These are phyloP conservation scores for Dysphania ambrosioides DNA, from an alignment of 148 eudicot species.

Conservation along the genomic window DNA sequence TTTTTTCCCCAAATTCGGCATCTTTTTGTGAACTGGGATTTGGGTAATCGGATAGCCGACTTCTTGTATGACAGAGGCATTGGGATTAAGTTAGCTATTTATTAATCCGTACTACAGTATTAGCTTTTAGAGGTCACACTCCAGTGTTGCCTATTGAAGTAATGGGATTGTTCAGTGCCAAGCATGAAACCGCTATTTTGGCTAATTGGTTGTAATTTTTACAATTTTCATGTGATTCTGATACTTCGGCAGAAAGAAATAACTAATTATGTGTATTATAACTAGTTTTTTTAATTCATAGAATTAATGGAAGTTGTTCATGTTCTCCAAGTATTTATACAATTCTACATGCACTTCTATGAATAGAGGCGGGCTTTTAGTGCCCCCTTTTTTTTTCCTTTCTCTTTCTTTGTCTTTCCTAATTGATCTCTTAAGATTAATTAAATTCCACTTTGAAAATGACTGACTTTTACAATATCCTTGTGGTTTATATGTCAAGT, in stretches of 20 bases:
- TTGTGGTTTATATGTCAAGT: constrained; percentile 4
- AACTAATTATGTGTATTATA: background rate
- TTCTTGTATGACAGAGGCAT: background rate
- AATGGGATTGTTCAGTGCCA: background rate
- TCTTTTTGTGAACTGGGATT: constrained; percentile 12
- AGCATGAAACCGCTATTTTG: background rate
- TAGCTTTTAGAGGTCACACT: background rate
- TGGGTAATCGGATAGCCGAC: constrained; percentile 1
- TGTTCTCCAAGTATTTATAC: background rate
- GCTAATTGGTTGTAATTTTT: constrained; percentile 2
- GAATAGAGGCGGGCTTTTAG: background rate
- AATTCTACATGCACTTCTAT: constrained; percentile 1
- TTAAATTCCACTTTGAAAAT: constrained; percentile 5
- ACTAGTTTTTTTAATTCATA: background rate
- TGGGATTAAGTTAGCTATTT: background rate
- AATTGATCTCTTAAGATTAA: constrained; percentile 6
- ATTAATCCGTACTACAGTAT: background rate
- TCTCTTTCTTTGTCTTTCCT: constrained; percentile 8
- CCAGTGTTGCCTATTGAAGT: background rate
- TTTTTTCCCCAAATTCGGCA: background rate
- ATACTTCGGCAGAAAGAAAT: constrained; percentile 5
- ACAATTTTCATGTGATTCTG: constrained; percentile 16
- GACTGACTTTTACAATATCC: background rate
- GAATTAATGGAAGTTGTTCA: no score
- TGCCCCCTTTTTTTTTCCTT: no score